phyloP scores from a whole-genome alignment of 2,329 filamentous ascomycete genomes.

The Dothideomycetidae sp. region DNA sequence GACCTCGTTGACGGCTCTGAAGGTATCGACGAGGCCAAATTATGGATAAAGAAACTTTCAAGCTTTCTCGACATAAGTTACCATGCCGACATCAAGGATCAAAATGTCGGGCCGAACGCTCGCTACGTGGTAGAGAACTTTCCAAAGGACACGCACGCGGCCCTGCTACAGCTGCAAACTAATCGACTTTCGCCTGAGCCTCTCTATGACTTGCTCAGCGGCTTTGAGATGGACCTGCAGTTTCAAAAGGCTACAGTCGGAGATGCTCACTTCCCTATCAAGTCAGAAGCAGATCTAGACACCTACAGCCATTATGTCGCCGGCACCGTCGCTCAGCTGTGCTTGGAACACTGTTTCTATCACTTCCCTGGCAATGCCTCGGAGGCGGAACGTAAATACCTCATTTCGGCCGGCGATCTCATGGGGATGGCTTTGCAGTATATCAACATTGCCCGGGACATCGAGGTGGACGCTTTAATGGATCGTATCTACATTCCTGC shows the following conservation, averaged over 20 bases:
- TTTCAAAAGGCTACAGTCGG: conserved; percentile 28
- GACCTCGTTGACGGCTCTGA: conserved; percentile 55
- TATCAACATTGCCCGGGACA: conserved; percentile 62
- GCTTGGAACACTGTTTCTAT: conserved; percentile 51
- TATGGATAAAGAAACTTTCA: conserved; percentile 46
- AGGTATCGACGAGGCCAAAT: conserved; percentile 36
- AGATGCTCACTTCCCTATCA: conserved; percentile 38
- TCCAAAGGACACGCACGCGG: conserved; percentile 36
- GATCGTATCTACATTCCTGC: conserved; percentile 54
- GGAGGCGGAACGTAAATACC: conserved; percentile 23
- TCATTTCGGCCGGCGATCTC: conserved; percentile 43
- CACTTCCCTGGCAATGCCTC: conserved; percentile 31
- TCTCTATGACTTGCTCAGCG: conserved; percentile 49
- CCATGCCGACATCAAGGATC: conserved; percentile 16
- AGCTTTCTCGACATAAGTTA: conserved; percentile 44
- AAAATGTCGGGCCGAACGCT: conserved; percentile 17
- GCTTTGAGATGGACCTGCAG: conserved; percentile 53
- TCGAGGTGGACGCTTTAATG: conserved; percentile 51
- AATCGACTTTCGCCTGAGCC: conserved; percentile 43
- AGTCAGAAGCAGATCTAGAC: conserved; percentile 43
- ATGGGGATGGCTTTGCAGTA: conserved; percentile 68
- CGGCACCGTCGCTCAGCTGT: conserved; percentile 56
- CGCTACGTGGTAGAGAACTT: conserved; percentile 37
- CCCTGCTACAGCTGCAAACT: conserved; percentile 46
- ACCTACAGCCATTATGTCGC: conserved; percentile 54